These are phyloP conservation scores for Blastocystis sp. DNA, from an alignment of 352 stramenopile genomes.

Conservation along the genomic window DNA sequence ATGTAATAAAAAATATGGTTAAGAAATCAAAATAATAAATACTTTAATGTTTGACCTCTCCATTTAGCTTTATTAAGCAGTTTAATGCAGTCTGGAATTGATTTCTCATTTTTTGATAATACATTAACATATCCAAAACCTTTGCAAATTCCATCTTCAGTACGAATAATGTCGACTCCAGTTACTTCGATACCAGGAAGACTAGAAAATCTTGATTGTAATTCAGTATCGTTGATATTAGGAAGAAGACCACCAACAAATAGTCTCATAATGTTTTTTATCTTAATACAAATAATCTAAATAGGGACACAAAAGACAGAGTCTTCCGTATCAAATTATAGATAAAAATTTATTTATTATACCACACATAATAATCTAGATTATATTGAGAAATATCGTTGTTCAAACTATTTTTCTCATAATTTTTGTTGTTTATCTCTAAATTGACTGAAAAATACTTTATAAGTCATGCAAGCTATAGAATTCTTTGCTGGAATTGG, in stretches of 20 bases:
- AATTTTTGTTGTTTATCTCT: slow-evolving; percentile 6
- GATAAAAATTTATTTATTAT: neutral
- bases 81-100: slow-evolving; percentile 5
- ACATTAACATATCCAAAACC: slow-evolving; percentile 36
- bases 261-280: slow-evolving; percentile 3
- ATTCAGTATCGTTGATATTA: slow-evolving; percentile 8
- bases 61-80: slow-evolving; percentile 32
- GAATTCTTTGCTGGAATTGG: slow-evolving; percentile 37
- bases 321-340: neutral
- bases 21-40: too few relatives aligned
- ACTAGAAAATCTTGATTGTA: slow-evolving; percentile 18
- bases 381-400: neutral
- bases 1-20: neutral
- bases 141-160: slow-evolving; percentile 32
- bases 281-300: neutral
- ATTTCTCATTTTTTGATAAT: slow-evolving; percentile 1
- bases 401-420: neutral
- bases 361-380: neutral
- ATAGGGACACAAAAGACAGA: neutral
- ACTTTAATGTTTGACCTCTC: slow-evolving; percentile 25
- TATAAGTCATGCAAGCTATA: too few relatives aligned
- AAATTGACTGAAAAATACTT: too few relatives aligned
- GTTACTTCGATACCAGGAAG: slow-evolving; percentile 3
- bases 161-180: slow-evolving; percentile 21
- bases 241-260: slow-evolving; percentile 36